Evolutionary conservation across 2,329 filamentous ascomycete species (phyloP), one percentile per base, ranked within the genome.

Genomic region (Talaromyces atroroseus): DNA sequence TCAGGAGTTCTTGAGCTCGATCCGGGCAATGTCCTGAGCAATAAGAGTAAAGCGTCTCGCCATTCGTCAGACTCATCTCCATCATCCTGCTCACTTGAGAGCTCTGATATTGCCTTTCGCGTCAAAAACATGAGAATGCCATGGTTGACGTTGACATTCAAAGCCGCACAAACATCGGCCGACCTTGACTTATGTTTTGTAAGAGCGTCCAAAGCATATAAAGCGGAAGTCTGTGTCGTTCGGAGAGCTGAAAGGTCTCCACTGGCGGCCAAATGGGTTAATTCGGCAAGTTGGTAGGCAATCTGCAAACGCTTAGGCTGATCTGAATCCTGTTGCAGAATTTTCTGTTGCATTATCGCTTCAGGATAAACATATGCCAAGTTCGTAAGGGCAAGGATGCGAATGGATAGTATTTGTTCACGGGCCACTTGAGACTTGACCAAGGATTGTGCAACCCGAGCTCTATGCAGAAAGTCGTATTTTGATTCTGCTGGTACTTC

Each of bases 101-200:
- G 87, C 61, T 91, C 89, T 18, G 87, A 86, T 57, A 97, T 89
- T 10, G 91, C 89, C 72, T 95, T 96, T 56, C 92, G 84, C 50
- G 96, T 87, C 62, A 96, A 83, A 66, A 96, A 97, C 63, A 97
- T 87, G 46, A 99, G 80, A 29, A 97, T 88, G 14, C 94, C 95
- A 65, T 99, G 95, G 65, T 95, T 97, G 38, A 97, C 92, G 64
- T 92, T 96, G 54, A 95, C 90, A 66, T 91, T 95, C 44, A 99
- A 78, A n/a, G 94, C 91, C 44, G 90, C 86, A 61, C 91, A 86
- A 23, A 99, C 87, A 69, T 99, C 94, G 34, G 84, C 78, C 29
- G 87, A 83, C 66, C 90, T 92, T 56, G 81, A 77, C 64, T 88
- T 87, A 68, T 90, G 90, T 67, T 85, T 88, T 6, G 89, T 85